Base-by-base conservation (phyloP, 805 yeast species). In the Yarrowia hollandica region DNA sequence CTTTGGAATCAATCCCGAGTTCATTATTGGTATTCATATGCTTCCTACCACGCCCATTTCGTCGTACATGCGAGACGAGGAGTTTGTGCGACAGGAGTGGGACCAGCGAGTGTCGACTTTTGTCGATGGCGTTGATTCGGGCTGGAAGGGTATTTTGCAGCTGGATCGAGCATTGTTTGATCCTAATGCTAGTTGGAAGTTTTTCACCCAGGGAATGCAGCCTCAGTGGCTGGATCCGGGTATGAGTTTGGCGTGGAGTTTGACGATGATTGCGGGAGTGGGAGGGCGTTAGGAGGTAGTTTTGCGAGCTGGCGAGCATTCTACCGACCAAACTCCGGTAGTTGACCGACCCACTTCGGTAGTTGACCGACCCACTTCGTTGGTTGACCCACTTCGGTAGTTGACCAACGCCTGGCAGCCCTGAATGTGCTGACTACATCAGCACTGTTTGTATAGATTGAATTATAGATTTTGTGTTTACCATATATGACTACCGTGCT, bases 231-330 rank as follows among this genome's bases (percentile, higher is more conserved):
- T 91, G 55, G 97, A 91, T 67, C 81, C 82, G 57, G 97, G 97
- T 0, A 91, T 90, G 80, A 83, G 92, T 21, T 74, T 84, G 61
- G 85, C 97, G 0, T 90, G 96, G 96, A 82, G 90, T 12, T 74
- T 90, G 62, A 83, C 96, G 0, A 88, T 80, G 64, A 77, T 88
- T 50, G 96, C 69, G 3, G 65, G 65, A 2, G 62, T 66, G 12
- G 59, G 59, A 0, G 50, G 58, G 1, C 23, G 23, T 12, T 50
- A 48, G 35, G 6, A 14, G 15, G 28, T 21, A 25, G 5, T 31
- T 31, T 12, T 12, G 7, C 7, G 7, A 31, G 28, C 6, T 25
- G n/a, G n/a, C n/a, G n/a, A n/a, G 7, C 21, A 33, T 12, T 16
- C 19, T 16, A 14, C 5, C 34, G 16, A 3, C 34, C 16, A 4